Base-by-base conservation (phyloP, 2,329 filamentous ascomycete species). In the Bipolaris gigantea region DNA sequence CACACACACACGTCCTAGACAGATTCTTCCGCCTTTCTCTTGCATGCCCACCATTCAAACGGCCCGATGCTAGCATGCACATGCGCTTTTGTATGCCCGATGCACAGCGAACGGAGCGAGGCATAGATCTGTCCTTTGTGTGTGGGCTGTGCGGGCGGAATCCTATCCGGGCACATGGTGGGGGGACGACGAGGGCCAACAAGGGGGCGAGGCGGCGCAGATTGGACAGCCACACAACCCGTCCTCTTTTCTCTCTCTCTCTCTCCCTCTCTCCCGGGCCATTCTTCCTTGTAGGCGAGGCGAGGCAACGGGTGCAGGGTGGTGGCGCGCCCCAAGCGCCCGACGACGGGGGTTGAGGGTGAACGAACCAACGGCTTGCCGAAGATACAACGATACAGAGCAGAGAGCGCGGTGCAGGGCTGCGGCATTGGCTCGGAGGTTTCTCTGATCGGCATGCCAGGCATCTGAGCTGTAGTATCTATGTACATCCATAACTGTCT, bases 351-450 rank as follows among this genome's bases (percentile, higher is more conserved):
- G 41, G 32, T 27, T 35, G 16, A 33, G 43, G 32, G 21, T 21
- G 30, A 46, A 35, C 43, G 18, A 45, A 44, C 25, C 25, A 46
- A 46, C 33, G 32, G 43, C 43, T 23, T 36, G 32, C 32, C 43
- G 32, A 46, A 27, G 21, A 46, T 19, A n/a, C 43, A 46, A 34
- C 43, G 43, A 46, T 34, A 25, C 38, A 40, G 13, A n/a, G 21
- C 9, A 46, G 27, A 35, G 32, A 23, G 18, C 19, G 32, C 43
- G 43, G 13, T 18, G 30, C 43, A 32, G 21, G 18, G 19, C 15
- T 19, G 19, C 43, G 43, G 43, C 43, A 46, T 35, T 46, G 43
- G 43, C 43, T 46, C 43, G 43, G 43, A 46, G 43, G 43, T 25
- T 46, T 46, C 32, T 34, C 25, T 46, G 43, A 46, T 46, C 43